Evolutionary conservation across 2,329 filamentous ascomycete species (phyloP).

Genomic region (Fusarium oligoseptatum): DNA sequence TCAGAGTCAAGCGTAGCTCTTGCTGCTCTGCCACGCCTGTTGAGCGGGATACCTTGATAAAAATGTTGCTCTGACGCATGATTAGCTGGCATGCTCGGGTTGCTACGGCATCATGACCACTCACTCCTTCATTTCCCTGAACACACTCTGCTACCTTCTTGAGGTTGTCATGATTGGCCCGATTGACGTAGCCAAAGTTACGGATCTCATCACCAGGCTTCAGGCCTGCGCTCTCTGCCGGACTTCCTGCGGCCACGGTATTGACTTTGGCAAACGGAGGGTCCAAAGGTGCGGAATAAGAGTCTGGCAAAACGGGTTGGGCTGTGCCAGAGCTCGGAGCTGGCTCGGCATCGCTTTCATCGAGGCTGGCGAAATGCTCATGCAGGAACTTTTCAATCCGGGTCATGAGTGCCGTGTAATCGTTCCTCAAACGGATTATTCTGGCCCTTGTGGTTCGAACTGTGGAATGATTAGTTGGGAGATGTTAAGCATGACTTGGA

Average conservation of each 20-base stretch:
- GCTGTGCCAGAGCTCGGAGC: constrained; percentile 38
- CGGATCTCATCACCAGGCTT: constrained; percentile 84
- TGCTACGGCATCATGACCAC: constrained; percentile 52
- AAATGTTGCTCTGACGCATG: constrained; percentile 71
- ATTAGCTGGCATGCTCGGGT: constrained; percentile 39
- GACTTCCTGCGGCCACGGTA: constrained; percentile 81
- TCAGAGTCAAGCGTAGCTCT: constrained; percentile 79
- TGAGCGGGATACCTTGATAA: constrained; percentile 74
- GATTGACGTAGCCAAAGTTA: constrained; percentile 87
- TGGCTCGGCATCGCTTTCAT: constrained; percentile 59
- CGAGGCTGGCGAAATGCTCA: constrained; percentile 84
- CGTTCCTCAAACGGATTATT: constrained; percentile 91
- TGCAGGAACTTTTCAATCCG: constrained; percentile 89
- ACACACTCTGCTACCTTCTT: constrained; percentile 91
- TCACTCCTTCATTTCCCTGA: constrained; percentile 88
- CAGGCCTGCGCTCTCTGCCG: constrained; percentile 85
- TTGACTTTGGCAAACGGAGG: constrained; percentile 89
- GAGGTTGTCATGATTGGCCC: constrained; percentile 86
- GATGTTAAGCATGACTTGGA: constrained; percentile 45
- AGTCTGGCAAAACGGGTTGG: constrained; percentile 51
- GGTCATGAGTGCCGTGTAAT: constrained; percentile 91
- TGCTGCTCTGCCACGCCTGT: constrained; percentile 57
- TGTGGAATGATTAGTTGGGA: constrained; percentile 53
- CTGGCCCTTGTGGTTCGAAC: constrained; percentile 93
- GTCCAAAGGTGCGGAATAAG: constrained; percentile 44